Conservation (phyloP, 2,329 filamentous ascomycete species). For the Paecilomyces variotii region DNA sequence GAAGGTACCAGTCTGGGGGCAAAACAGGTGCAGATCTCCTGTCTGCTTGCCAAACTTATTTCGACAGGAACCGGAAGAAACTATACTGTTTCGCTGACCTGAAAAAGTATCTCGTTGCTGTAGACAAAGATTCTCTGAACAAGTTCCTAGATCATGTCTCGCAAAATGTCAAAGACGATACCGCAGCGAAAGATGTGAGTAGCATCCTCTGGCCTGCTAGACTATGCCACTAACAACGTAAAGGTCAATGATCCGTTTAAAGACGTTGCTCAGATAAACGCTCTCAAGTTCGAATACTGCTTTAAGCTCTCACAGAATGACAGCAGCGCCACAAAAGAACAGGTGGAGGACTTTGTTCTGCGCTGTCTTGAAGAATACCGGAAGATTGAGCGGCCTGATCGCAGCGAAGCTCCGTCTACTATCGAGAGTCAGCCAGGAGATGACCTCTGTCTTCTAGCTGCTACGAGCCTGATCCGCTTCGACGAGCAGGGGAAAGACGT, state of each 20-base stretch:
- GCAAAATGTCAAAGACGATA: slow-evolving; percentile 9
- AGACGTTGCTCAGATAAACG: slow-evolving; percentile 31
- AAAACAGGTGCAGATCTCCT: slow-evolving; percentile 25
- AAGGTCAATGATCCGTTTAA: slow-evolving; percentile 14
- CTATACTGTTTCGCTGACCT: slow-evolving; percentile 40
- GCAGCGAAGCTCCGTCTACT: slow-evolving; percentile 19
- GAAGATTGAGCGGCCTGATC: slow-evolving; percentile 12
- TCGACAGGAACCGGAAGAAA: slow-evolving; percentile 33
- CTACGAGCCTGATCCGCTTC: slow-evolving; percentile 32
- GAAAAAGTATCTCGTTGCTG: slow-evolving; percentile 22
- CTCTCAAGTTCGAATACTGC: slow-evolving; percentile 37
- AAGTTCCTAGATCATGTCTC: slow-evolving; percentile 21
- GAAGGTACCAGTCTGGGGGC: slow-evolving; percentile 17
- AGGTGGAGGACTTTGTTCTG: slow-evolving; percentile 29
- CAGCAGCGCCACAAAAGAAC: slow-evolving; percentile 13
- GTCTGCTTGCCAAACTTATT: slow-evolving; percentile 32
- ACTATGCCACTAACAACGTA: slow-evolving; percentile 8
- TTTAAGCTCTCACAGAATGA: slow-evolving; percentile 27
- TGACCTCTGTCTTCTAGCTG: slow-evolving; percentile 36
- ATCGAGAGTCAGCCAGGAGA: slow-evolving; percentile 38
- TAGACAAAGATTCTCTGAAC: slow-evolving; percentile 18
- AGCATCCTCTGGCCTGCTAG: not conserved
- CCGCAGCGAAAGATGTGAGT: slow-evolving; percentile 17
- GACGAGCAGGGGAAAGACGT: slow-evolving; percentile 12
- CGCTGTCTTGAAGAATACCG: slow-evolving; percentile 31